Base-by-base conservation (phyloP, 805 yeast genomes). In the Pichia phayaonensis region DNA sequence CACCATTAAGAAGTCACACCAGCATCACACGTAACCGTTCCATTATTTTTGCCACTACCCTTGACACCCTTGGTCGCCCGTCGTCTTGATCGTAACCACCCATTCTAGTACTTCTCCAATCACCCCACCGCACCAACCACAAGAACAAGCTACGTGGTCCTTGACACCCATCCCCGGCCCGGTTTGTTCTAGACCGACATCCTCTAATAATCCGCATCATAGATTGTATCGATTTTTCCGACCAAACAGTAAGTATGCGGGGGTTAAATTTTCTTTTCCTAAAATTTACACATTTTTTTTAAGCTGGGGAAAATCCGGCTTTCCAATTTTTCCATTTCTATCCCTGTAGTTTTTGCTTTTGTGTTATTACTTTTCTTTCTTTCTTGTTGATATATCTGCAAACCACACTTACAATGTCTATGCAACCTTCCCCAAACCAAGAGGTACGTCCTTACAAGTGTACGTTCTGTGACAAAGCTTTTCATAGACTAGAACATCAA, bases 401-500 rank as follows among this genome's bases (percentile, higher is more conserved):
- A 20, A 18, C 5, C 21, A 18, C 4, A 18, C 8, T 7, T n/a
- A 15, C 8, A 0, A n/a, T 20, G 40, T 16, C 39, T 2, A 4
- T 23, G 15, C n/a, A 13, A 46, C 50, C 7, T 20, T 70, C 13
- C 70, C 68, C 46, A 68, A 63, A 4, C 75, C 55, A 24, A 61
- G 57, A 55, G 16, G 79, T 65, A 11, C 64, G 82, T 53, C 90
- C 90, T 1, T 84, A 82, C 66, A 80, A 82, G 54, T 84, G 92
- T 61, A 84, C 89, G 4, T 73, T 83, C 61, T 84, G 92, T 62
- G 79, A 78, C 40, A 81, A 84, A 64, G 88, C 87, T 0, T 84
- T 84, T 62, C 88, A 83, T 61, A 71, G 92, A 51, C 64, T 84
- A 42, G 92, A 84, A 60, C 92, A 84, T 65, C 89, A 83, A 61